These are phyloP conservation scores for Gracilaria gracilis DNA, from an alignment of 23 red algal species.

Conservation along the genomic window DNA sequence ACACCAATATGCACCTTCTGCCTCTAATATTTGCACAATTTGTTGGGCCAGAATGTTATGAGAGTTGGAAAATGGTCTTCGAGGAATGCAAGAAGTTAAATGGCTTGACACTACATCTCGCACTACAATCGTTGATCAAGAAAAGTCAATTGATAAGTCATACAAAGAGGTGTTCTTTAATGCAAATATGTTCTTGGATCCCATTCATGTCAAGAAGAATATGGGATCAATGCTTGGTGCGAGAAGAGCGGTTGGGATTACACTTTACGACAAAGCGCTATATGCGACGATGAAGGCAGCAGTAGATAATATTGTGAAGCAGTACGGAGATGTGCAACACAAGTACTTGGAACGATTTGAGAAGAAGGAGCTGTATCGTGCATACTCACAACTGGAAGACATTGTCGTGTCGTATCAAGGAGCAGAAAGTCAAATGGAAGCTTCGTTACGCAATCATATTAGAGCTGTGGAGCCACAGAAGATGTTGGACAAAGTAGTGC, in stretches of 20 bases:
- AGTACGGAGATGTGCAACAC: neutral
- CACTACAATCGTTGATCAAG: slow-evolving; percentile 8
- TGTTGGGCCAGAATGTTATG: slow-evolving; percentile 26
- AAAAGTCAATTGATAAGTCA: slow-evolving; percentile 7
- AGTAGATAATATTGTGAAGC: neutral
- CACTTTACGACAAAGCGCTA: neutral
- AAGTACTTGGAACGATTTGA: neutral
- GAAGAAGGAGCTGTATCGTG: slow-evolving; percentile 30
- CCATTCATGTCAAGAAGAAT: slow-evolving; percentile 1
- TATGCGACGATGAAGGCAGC: neutral
- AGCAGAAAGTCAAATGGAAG: slow-evolving; percentile 29
- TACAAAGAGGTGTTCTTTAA: neutral
- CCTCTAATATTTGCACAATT: slow-evolving; percentile 29
- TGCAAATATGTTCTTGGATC: slow-evolving; percentile 20
- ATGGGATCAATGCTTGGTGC: neutral
- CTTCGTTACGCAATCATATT: slow-evolving; percentile 21
- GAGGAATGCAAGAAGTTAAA: too few relatives aligned
- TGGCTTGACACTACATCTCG: neutral
- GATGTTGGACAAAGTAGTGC: slow-evolving; percentile 13
- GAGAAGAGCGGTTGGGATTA: neutral
- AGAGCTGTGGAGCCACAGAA: slow-evolving; percentile 2
- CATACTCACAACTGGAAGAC: too few relatives aligned
- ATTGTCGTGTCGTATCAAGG: slow-evolving; percentile 12
- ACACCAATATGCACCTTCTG: too few relatives aligned
- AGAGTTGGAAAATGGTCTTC: slow-evolving; percentile 20